These are phyloP conservation scores for Apodospora peruviana DNA, from an alignment of 495 filamentous ascomycete genomes.

Conservation along the genomic window DNA sequence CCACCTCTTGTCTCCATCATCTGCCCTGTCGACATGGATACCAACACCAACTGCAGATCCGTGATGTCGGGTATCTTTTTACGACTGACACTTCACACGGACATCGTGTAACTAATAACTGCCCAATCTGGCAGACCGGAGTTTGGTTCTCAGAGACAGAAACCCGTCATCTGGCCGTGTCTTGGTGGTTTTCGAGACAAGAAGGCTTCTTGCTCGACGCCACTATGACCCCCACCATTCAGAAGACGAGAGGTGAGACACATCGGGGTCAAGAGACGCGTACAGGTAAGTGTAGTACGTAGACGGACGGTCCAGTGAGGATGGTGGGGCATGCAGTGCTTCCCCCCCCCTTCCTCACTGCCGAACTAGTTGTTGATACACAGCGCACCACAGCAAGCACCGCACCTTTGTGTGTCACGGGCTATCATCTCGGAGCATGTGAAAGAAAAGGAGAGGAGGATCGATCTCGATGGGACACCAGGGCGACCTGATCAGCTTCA, in stretches of 20 bases:
- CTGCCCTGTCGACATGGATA: background rate
- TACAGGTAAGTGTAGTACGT: background rate
- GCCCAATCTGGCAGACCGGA: too few relatives aligned
- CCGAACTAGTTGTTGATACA: too few relatives aligned
- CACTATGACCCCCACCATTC: background rate
- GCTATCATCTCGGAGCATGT: too few relatives aligned
- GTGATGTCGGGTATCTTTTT: background rate
- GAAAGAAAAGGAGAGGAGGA: too few relatives aligned
- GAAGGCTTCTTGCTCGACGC: background rate
- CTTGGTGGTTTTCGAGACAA: background rate
- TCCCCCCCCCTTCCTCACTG: too few relatives aligned
- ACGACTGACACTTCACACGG: background rate
- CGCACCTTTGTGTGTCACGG: too few relatives aligned
- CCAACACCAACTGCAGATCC: background rate
- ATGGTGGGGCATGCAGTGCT: background rate
- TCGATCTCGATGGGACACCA: too few relatives aligned
- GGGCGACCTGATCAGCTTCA: too few relatives aligned
- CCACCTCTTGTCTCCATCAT: background rate
- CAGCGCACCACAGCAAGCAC: too few relatives aligned
- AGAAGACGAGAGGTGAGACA: background rate
- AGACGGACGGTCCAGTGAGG: background rate
- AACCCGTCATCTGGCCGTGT: background rate
- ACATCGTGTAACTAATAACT: background rate
- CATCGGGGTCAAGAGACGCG: background rate
- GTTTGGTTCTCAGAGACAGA: background rate